phyloP scores from a whole-genome alignment of 2,329 filamentous ascomycete species.

The Huntiella savannae region DNA sequence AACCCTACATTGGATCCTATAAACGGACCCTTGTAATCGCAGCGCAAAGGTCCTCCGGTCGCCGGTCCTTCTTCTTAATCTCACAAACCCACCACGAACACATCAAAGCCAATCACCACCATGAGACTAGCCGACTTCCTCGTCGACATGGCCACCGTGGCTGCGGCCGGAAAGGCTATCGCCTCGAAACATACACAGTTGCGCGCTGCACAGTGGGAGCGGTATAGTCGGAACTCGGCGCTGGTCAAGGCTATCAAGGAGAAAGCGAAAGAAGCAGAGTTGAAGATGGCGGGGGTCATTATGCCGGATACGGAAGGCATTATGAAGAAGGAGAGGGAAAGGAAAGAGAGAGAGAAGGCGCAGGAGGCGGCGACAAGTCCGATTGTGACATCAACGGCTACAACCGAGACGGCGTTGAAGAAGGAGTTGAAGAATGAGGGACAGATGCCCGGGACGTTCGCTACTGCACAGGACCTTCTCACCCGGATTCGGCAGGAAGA shows the following conservation, averaged over 20 bases:
- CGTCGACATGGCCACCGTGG: constrained; percentile 51
- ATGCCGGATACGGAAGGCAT: too few species aligned
- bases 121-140: constrained; percentile 46
- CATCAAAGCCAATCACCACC: too few species aligned
- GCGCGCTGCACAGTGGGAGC: constrained; percentile 33
- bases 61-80: too few species aligned
- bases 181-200: constrained; percentile 43
- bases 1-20: too few species aligned
- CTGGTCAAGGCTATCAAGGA: constrained; percentile 19
- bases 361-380: not conserved
- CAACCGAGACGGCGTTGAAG: not conserved
- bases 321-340: too few species aligned
- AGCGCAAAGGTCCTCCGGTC: too few species aligned
- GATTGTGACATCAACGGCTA: not conserved
- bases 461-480: constrained; percentile 3
- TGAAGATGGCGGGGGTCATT: not conserved
- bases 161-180: constrained; percentile 50
- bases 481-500: constrained; percentile 8
- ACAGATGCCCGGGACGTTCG: not conserved
- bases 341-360: too few species aligned
- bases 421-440: too few species aligned
- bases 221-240: constrained; percentile 27
- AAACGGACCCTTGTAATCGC: too few species aligned
- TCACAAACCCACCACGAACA: too few species aligned
- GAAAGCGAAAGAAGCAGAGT: constrained; percentile 3